Evolutionary conservation across 2,329 filamentous ascomycete genomes (phyloP), one percentile per base, ranked within the genome.

Genomic region (Trematosphaeria pertusa): DNA sequence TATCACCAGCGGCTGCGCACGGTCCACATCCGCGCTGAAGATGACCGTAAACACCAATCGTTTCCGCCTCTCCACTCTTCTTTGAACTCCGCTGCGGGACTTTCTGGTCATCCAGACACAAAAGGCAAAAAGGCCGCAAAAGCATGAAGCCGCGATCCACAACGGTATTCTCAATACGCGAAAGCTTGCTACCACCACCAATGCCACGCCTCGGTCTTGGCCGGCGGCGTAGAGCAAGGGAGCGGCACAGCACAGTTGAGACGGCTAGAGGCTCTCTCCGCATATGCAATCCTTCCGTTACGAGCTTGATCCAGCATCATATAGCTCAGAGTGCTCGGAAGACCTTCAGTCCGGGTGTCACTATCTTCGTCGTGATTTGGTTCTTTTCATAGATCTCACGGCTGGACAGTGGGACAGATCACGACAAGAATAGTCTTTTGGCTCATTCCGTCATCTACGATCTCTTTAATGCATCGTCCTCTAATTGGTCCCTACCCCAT

Each of bases 321-420:
- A 43, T 43, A 43, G 32, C 41, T 36, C 15, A 31, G 32, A 21
- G 14, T 37, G 19, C 32, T 43, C 20, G 2, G 37, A 30, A 19
- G 20, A 15, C 32, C 32, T 18, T 10, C 32, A 28, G 33, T 8
- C 33, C 14, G 24, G 12, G 34, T 9, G 15, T 35, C 17, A n/a
- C 31, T 22, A 36, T 43, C 31, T 36, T 43, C 22, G 32, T 36
- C 40, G 18, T 28, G 5, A 5, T 21, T 17, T 15, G 10, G 21
- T n/a, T 43, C 40, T 43, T 36, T 43, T 35, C 40, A 36, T 43
- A 36, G 40, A 43, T 43, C 32, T 20, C 14, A 34, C 17, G 38
- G 10, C 11, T 17, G n/a, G 17, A 33, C 19, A 14, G 17, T 19
- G 19, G 22, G 37, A 30, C 11, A n/a, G n/a, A n/a, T n/a, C n/a